Evolutionary conservation across 257 asterid species (phyloP).

Genomic region (Solanum infundibuliforme): DNA sequence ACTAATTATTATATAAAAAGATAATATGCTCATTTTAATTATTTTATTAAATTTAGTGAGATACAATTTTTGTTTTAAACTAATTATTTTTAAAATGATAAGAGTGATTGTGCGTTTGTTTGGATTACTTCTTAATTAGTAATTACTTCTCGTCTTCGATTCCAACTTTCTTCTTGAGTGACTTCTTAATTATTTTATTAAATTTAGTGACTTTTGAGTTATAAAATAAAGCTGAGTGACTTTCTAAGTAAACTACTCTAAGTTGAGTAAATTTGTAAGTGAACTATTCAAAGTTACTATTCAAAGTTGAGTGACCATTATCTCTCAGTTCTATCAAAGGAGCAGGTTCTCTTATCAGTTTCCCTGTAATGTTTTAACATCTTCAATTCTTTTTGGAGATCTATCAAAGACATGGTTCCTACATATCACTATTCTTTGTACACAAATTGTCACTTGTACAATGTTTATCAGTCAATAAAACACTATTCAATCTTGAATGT

Average conservation of each 20-base stretch:
- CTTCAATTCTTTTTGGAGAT: not conserved
- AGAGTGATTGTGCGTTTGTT: too few relatives aligned
- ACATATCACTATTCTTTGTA: not conserved
- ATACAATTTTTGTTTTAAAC: too few relatives aligned
- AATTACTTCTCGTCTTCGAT: too few relatives aligned
- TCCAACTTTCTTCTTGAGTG: too few relatives aligned
- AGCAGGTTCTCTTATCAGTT: not conserved
- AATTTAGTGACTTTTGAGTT: too few relatives aligned
- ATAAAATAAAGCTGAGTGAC: too few relatives aligned
- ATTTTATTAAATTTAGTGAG: too few relatives aligned
- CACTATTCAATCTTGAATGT: not conserved
- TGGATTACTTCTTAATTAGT: too few relatives aligned
- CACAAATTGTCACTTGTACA: not conserved
- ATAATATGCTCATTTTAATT: not conserved
- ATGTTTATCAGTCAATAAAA: not conserved
- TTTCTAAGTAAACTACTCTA: too few relatives aligned
- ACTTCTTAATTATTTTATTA: too few relatives aligned
- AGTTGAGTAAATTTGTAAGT: not conserved
- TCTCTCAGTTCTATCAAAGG: not conserved
- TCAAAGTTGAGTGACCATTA: not conserved
- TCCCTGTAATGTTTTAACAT: not conserved
- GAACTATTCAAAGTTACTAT: not conserved
- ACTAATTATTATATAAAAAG: not conserved
- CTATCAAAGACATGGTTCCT: not conserved
- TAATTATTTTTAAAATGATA: too few relatives aligned